Evolutionary conservation across 2,329 filamentous ascomycete genomes (phyloP).

Genomic region (Colletotrichum musicola): DNA sequence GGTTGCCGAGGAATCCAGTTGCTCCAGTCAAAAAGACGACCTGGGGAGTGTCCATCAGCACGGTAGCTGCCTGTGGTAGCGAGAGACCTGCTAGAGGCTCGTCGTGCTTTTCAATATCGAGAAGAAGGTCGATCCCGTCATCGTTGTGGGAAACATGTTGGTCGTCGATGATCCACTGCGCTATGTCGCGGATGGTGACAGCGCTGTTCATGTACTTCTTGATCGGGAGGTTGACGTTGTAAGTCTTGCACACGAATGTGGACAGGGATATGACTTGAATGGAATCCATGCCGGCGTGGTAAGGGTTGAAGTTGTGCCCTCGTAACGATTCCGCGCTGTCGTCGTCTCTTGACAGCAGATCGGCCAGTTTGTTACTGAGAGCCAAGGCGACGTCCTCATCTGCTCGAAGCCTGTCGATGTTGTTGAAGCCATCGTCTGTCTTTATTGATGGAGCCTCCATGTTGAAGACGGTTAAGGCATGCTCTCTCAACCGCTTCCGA

Average conservation of each 20-base stretch:
- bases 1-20: slow-evolving; percentile 38
- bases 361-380: slow-evolving; percentile 24
- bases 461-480: background rate
- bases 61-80: background rate
- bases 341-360: slow-evolving; percentile 16
- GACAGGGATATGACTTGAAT: slow-evolving; percentile 34
- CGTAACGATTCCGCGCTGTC: background rate
- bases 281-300: slow-evolving; percentile 31
- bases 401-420: background rate
- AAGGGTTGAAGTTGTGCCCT: slow-evolving; percentile 31
- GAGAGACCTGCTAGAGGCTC: background rate
- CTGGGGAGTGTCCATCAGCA: background rate
- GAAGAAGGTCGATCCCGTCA: slow-evolving; percentile 8
- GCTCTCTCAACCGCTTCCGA: slow-evolving; percentile 16
- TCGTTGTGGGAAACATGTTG: background rate
- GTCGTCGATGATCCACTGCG: slow-evolving; percentile 12
- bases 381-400: slow-evolving; percentile 14
- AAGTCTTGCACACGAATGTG: slow-evolving; percentile 20
- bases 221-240: slow-evolving; percentile 17
- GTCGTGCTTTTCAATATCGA: slow-evolving; percentile 19
- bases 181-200: slow-evolving; percentile 22
- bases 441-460: background rate
- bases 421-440: background rate
- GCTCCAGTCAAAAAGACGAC: slow-evolving; percentile 35
- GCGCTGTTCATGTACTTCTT: slow-evolving; percentile 30